These are phyloP conservation scores for Tylopilus balloui DNA, from an alignment of 768 basidiomycete species.

Conservation along the genomic window DNA sequence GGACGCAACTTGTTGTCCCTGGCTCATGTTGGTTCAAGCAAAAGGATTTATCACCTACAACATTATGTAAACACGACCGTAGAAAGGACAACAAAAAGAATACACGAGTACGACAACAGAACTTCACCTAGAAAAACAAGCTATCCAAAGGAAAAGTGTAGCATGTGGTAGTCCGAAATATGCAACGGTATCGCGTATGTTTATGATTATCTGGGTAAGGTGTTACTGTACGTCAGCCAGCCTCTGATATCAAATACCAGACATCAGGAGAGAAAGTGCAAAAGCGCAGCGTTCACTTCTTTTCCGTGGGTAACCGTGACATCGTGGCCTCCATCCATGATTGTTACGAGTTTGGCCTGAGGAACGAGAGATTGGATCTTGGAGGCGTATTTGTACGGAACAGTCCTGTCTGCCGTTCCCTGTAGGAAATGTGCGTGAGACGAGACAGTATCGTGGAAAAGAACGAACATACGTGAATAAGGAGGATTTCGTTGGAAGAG, in stretches of 20 bases:
- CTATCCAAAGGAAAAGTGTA: not conserved
- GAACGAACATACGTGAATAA: slow-evolving; percentile 56
- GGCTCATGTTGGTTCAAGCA: slow-evolving; percentile 6
- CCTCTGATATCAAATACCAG: not conserved
- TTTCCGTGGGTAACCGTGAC: slow-evolving; percentile 31
- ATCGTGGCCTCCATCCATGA: slow-evolving; percentile 28
- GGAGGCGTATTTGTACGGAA: slow-evolving; percentile 30
- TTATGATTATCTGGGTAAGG: not conserved
- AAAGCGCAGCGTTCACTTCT: slow-evolving; percentile 28
- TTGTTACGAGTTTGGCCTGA: slow-evolving; percentile 28
- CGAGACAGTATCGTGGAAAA: not conserved
- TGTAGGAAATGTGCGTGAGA: slow-evolving; percentile 6
- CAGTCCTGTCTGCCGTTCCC: slow-evolving; percentile 33
- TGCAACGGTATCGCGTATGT: not conserved
- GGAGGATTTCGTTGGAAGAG: slow-evolving; percentile 45
- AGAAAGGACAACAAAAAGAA: slow-evolving; percentile 10
- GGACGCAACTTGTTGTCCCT: slow-evolving; percentile 1
- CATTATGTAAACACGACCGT: slow-evolving; percentile 1
- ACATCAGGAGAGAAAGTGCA: slow-evolving; percentile 24
- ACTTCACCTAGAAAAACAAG: not conserved
- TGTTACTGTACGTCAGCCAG: not conserved
- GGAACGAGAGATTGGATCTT: slow-evolving; percentile 31
- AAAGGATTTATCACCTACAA: slow-evolving; percentile 13
- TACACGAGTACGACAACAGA: slow-evolving; percentile 8
- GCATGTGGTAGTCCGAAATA: slow-evolving; percentile 4